Evolutionary conservation across 768 basidiomycete species (phyloP).

Genomic region (Tephrocybe sp.): DNA sequence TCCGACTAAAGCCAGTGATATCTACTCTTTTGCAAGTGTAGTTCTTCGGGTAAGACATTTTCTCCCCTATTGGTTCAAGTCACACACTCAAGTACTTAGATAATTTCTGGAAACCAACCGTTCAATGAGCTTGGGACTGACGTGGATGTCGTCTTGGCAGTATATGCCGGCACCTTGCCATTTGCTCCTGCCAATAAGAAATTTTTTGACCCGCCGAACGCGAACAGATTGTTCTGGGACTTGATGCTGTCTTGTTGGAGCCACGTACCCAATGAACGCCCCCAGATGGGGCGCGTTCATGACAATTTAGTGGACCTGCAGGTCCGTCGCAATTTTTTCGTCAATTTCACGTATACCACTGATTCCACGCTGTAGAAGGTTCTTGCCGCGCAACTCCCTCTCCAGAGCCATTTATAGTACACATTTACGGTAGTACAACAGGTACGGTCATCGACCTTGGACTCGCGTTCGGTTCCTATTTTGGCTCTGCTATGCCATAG

Average conservation of each 20-base stretch:
- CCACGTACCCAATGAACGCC: background rate
- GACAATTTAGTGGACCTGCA: background rate
- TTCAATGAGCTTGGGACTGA: background rate
- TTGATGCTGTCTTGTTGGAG: constrained; percentile 7
- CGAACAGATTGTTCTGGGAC: constrained; percentile 4
- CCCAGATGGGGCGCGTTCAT: background rate
- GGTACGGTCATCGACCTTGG: too few species aligned
- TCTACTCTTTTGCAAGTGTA: background rate
- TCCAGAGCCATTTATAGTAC: constrained; percentile 2
- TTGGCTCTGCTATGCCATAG: background rate
- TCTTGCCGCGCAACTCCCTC: background rate
- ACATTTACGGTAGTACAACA: background rate
- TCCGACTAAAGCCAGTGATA: background rate
- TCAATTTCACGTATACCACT: background rate
- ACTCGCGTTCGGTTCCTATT: too few species aligned
- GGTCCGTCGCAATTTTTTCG: background rate
- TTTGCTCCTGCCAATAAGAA: background rate
- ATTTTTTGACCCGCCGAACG: background rate
- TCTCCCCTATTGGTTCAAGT: background rate
- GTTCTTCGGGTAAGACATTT: background rate
- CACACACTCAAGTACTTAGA: background rate
- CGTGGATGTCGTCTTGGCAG: constrained; percentile 4
- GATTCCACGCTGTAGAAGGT: background rate
- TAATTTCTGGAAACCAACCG: background rate
- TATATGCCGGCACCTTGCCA: background rate